Base-by-base conservation (phyloP, 2,329 filamentous ascomycete species). In the Periconia sp. region DNA sequence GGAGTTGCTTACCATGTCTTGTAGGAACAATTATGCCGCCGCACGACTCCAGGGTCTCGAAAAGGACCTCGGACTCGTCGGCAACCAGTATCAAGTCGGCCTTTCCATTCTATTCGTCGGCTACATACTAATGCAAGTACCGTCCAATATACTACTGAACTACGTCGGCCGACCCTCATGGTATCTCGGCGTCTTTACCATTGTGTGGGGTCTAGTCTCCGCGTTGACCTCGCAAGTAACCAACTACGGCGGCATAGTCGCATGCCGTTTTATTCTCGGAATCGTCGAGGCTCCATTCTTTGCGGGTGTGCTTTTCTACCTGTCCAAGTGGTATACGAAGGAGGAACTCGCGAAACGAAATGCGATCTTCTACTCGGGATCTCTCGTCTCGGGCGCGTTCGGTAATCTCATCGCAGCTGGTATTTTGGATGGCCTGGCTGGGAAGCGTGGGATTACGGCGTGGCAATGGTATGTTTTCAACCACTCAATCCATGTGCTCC, bases 321-420 rank as follows among this genome's bases (percentile, higher is more conserved):
- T 70, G 15, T 60, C 56, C 6, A 60, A 62, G 56, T 82, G 80
- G 79, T 83, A 83, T 57, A 83, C 79, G 1, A 78, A 78, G 47
- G 74, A 77, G 30, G 81, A 83, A 55, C 64, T 83, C 15, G 76
- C 76, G 2, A 72, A 80, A 41, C 75, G 81, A 6, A 81, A 78
- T 59, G 76, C 77, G n/a, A 76, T 82, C 42, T 77, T 83, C 50
- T 83, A 81, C 63, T 78, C 79, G 3, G 81, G 79, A 3, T 78
- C 75, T 1, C 66, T 82, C 18, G 73, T 83, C 30, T 48, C 78
- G 70, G 44, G 62, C 14, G 80, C 81, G 1, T 83, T 83, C 59
- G 79, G 79, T n/a, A 80, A 78, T 18, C 71, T 83, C 23, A 81
- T 84, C 47, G 81, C 79, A 8, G 81, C 81, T 2, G 80, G 79